Evolutionary conservation across 305 asterid genomes (phyloP).

Genomic region (Caryopteris hybrid): DNA sequence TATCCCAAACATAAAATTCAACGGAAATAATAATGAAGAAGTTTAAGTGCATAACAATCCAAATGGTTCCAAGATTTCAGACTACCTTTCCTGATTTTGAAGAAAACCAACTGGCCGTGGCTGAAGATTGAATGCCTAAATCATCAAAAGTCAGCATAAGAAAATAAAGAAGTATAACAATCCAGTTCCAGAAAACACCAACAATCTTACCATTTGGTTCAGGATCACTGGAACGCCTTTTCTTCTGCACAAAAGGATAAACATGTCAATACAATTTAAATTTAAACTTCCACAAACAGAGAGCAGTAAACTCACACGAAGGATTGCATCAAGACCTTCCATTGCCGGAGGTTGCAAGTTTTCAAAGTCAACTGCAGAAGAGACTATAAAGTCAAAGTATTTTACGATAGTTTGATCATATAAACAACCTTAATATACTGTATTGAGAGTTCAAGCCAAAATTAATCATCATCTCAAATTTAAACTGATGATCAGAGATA

Average conservation of each 20-base stretch:
- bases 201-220: constrained; percentile 52
- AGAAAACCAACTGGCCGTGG: constrained; percentile 66
- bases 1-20: not conserved
- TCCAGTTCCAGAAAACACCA: constrained; percentile 11
- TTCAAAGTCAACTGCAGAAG: constrained; percentile 68
- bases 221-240: constrained; percentile 34
- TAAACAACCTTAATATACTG: not conserved
- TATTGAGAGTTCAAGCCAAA: not conserved
- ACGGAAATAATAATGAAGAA: not conserved
- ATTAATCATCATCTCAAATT: not conserved
- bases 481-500: not conserved
- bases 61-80: not conserved
- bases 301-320: constrained; percentile 53
- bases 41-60: not conserved
- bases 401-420: not conserved
- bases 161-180: not conserved
- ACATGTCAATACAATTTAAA: not conserved
- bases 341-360: constrained; percentile 61
- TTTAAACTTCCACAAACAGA: not conserved
- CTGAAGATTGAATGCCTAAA: constrained; percentile 47
- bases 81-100: constrained; percentile 64
- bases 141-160: constrained; percentile 17
- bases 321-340: constrained; percentile 66
- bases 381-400: not conserved
- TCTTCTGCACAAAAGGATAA: constrained; percentile 42